phyloP scores from a whole-genome alignment of 208 protist genomes.

The Naegleria gruberi region DNA sequence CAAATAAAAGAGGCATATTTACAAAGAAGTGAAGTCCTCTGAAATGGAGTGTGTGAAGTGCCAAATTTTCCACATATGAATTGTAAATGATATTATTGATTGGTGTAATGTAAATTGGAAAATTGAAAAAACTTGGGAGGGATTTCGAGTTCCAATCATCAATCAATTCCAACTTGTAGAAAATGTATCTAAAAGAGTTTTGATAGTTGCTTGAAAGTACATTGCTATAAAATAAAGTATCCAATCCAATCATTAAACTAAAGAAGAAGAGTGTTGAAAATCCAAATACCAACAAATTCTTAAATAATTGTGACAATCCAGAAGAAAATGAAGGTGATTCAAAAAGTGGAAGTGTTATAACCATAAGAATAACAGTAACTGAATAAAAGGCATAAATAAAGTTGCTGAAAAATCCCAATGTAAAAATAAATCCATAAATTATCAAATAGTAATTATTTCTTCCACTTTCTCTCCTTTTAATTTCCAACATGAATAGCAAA shows the following conservation, averaged over 20 bases:
- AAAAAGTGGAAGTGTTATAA: background rate
- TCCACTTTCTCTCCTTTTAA: background rate
- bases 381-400: slow-evolving; percentile 3
- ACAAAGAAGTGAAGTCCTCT: background rate
- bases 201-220: background rate
- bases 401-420: background rate
- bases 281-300: background rate
- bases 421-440: background rate
- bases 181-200: background rate
- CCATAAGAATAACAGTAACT: background rate
- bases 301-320: background rate
- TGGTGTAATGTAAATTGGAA: background rate
- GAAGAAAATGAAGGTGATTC: background rate
- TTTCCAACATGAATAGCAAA: background rate
- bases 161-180: background rate
- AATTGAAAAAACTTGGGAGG: background rate
- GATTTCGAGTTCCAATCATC: background rate
- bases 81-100: slow-evolving; percentile 11
- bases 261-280: background rate
- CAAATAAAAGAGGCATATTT: background rate
- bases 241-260: background rate
- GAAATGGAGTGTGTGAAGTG: background rate
- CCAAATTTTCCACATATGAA: background rate
- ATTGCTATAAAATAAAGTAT: background rate
- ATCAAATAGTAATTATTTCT: background rate